These are phyloP conservation scores for Lactifluus subvellereus DNA, from an alignment of 768 basidiomycete species.

Conservation along the genomic window DNA sequence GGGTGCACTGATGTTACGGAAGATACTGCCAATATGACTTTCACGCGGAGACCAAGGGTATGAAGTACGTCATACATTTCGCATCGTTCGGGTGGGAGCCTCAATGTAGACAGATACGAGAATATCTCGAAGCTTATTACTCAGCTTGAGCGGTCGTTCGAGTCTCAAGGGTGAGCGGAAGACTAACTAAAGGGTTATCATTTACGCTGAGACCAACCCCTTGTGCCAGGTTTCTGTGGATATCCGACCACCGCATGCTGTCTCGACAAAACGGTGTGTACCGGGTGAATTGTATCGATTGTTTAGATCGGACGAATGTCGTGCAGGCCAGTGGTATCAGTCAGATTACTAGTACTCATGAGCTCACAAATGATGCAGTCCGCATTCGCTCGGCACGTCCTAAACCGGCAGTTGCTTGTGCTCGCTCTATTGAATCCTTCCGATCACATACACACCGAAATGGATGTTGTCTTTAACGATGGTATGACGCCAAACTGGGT, in stretches of 20 bases:
- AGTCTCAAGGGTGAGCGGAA: constrained; percentile 62
- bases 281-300: constrained; percentile 93
- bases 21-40: constrained; percentile 89
- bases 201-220: neutral
- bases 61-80: constrained; percentile 58
- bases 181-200: neutral
- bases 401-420: constrained; percentile 69
- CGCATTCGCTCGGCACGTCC: constrained; percentile 80
- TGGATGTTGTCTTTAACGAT: constrained; percentile 75
- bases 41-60: constrained; percentile 87
- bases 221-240: constrained; percentile 70
- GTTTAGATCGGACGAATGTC: constrained; percentile 91
- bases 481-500: constrained; percentile 35
- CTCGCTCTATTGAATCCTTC: constrained; percentile 58
- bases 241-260: constrained; percentile 60
- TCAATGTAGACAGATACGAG: constrained; percentile 56
- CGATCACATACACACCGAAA: constrained; percentile 49
- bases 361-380: constrained; percentile 46
- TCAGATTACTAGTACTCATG: neutral
- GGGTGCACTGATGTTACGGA: neutral
- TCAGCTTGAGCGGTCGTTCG: constrained; percentile 67
- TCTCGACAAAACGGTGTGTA: constrained; percentile 83
- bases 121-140: constrained; percentile 76
- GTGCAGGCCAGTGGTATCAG: constrained; percentile 53
- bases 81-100: constrained; percentile 14